These are phyloP conservation scores for Lichina pygmaea DNA, from an alignment of 495 filamentous ascomycete species.

Conservation along the genomic window DNA sequence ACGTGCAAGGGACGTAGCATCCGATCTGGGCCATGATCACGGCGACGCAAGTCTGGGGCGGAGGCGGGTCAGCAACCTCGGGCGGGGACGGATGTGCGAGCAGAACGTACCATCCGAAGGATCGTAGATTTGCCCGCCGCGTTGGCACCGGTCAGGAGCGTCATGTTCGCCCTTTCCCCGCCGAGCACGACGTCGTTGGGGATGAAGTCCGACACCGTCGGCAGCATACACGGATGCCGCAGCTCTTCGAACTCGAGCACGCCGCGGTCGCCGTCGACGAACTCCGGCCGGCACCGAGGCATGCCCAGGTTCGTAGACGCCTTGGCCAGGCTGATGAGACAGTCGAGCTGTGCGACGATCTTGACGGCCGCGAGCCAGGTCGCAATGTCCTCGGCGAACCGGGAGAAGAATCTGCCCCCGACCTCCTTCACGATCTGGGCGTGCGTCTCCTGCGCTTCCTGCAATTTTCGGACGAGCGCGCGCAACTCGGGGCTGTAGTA, in stretches of 20 bases:
- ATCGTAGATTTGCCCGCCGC: slow-evolving; percentile 98
- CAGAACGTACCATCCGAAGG: slow-evolving; percentile 55
- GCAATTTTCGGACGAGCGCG: slow-evolving; percentile 52
- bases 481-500: slow-evolving; percentile 81
- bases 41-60: slow-evolving; percentile 52
- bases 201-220: slow-evolving; percentile 79
- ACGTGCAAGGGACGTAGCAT: slow-evolving; percentile 65
- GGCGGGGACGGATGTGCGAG: neutral
- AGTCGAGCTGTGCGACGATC: slow-evolving; percentile 79
- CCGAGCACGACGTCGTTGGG: slow-evolving; percentile 84
- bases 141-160: slow-evolving; percentile 86
- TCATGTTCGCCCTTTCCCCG: slow-evolving; percentile 52
- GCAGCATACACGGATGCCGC: slow-evolving; percentile 80
- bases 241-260: slow-evolving; percentile 78
- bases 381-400: slow-evolving; percentile 68
- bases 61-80: slow-evolving; percentile 3
- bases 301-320: slow-evolving; percentile 59
- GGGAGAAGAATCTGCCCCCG: slow-evolving; percentile 51
- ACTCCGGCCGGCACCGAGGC: slow-evolving; percentile 67
- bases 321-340: slow-evolving; percentile 74
- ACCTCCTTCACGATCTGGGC: slow-evolving; percentile 79
- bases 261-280: slow-evolving; percentile 61
- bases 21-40: slow-evolving; percentile 98
- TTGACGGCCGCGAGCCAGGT: slow-evolving; percentile 74
- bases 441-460: slow-evolving; percentile 87